Percentiles rank a stretch among this genome's conserved stretches.
Conservation (phyloP, 257 asterid genomes). For the Solanum appendiculatum region DNA sequence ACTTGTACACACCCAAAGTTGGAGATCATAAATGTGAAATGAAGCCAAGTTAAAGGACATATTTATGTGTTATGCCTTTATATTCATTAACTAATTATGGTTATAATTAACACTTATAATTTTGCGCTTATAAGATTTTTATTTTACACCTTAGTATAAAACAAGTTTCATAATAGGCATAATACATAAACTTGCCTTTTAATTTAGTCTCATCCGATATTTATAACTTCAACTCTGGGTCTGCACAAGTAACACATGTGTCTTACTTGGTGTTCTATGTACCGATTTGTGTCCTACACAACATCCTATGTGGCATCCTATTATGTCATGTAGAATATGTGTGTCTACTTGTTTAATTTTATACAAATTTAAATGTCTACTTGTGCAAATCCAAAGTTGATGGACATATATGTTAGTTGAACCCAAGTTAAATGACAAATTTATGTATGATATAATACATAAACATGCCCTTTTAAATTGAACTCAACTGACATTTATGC, state of each 20-base stretch:
- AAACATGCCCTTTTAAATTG: no score
- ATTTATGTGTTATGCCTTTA: not conserved
- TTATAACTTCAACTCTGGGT: no score
- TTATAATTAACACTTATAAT: not conserved
- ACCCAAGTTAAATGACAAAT: no score
- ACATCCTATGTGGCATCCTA: not conserved
- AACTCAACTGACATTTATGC: rapidly evolving
- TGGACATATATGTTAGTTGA: not conserved
- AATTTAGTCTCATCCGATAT: no score
- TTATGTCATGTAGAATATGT: not conserved
- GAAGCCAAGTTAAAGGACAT: not conserved
- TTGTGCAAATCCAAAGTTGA: no score
- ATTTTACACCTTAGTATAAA: not conserved
- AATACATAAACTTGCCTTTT: not conserved
- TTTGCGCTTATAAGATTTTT: not conserved
- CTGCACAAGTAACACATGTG: not conserved
- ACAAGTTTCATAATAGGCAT: not conserved
- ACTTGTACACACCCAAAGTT: no score
- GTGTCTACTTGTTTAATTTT: no score
- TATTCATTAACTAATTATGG: not conserved
- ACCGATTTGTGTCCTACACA: not conserved
- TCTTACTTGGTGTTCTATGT: not conserved
- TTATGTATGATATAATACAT: not conserved
- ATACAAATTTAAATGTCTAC: no score
- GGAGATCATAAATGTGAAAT: no score